Conservation (phyloP, 192 early-diverging fungal species). For the Coemansia sp. region DNA sequence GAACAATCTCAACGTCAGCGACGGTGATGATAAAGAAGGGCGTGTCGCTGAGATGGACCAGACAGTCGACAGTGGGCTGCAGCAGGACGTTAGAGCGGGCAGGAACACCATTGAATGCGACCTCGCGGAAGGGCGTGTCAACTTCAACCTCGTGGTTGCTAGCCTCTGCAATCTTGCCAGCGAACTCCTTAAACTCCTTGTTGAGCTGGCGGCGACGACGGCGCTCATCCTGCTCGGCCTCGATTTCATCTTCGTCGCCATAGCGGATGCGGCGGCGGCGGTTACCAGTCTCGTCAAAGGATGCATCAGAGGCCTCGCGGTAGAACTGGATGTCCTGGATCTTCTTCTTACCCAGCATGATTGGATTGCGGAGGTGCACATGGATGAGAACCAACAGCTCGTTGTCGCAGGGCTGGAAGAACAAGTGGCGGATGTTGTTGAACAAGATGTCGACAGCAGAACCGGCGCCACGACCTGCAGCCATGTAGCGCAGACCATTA, state of each 20-base stretch:
- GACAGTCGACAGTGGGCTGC: constrained; percentile 94
- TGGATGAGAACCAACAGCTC: constrained; percentile 96
- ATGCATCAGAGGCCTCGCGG: constrained; percentile 92
- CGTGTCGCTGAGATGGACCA: constrained; percentile 94
- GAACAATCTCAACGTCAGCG: constrained; percentile 91
- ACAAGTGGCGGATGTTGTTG: constrained; percentile 96
- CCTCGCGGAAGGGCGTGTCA: constrained; percentile 91
- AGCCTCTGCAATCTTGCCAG: constrained; percentile 86
- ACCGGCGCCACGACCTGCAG: constrained; percentile 70
- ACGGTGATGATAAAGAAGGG: constrained; percentile 92
- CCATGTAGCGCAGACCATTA: constrained; percentile 94
- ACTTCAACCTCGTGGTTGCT: constrained; percentile 84
- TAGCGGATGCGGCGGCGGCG: constrained; percentile 83
- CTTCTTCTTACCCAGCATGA: constrained; percentile 99
- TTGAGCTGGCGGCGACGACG: constrained; percentile 83
- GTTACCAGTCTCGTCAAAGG: constrained; percentile 98
- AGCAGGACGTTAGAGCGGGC: constrained; percentile 89
- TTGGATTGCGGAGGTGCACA: constrained; percentile 93
- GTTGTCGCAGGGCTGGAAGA: constrained; percentile 98
- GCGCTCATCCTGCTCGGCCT: constrained; percentile 94
- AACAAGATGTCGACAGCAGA: constrained; percentile 94
- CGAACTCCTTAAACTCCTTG: constrained; percentile 92
- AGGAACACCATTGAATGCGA: constrained; percentile 95
- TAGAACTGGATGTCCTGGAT: constrained; percentile 98
- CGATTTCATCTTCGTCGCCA: constrained; percentile 98